A percentile compares a stretch with the other conserved stretches of the same genome.
These are phyloP conservation scores for Royoungia palumana DNA, from an alignment of 768 basidiomycete species.

Conservation along the genomic window DNA sequence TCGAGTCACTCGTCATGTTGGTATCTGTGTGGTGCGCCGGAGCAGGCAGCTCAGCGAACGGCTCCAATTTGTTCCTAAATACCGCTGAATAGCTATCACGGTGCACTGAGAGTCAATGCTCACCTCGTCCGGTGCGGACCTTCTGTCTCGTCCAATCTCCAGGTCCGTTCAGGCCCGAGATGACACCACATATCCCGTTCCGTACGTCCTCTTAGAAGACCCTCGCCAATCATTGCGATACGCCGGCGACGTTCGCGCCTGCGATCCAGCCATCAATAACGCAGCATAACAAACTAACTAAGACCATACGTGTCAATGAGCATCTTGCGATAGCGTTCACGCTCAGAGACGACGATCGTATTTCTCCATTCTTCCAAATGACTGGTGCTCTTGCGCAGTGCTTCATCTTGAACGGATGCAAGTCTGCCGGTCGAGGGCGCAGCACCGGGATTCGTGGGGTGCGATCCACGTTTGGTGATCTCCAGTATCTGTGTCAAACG, in stretches of 20 bases:
- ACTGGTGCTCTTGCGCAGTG: conserved; percentile 57
- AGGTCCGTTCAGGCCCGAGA: conserved; percentile 44
- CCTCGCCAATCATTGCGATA: conserved; percentile 55
- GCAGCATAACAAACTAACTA: neutral
- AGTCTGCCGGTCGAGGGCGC: conserved; percentile 14
- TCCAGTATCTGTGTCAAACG: conserved; percentile 49
- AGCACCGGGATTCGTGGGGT: neutral
- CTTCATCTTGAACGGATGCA: conserved; percentile 26
- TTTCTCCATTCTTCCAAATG: conserved; percentile 73
- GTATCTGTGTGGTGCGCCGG: conserved; percentile 29
- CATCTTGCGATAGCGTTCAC: conserved; percentile 67
- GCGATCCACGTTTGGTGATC: conserved; percentile 40
- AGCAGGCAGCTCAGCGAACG: conserved; percentile 42
- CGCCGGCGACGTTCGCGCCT: conserved; percentile 80
- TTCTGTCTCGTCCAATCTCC: conserved; percentile 90
- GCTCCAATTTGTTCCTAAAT: conserved; percentile 74
- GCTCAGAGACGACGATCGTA: conserved; percentile 63
- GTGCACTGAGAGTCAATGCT: conserved; percentile 5
- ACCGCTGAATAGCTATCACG: neutral
- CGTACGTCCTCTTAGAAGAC: conserved; percentile 57
- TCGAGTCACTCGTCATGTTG: conserved; percentile 34
- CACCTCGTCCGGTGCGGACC: conserved; percentile 86
- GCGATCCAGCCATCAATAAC: neutral
- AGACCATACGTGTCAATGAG: conserved; percentile 63
- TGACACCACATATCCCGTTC: conserved; percentile 85